Evolutionary conservation across 1,284 basidiomycete genomes (phyloP).

Genomic region (Irpex rosettiformis): DNA sequence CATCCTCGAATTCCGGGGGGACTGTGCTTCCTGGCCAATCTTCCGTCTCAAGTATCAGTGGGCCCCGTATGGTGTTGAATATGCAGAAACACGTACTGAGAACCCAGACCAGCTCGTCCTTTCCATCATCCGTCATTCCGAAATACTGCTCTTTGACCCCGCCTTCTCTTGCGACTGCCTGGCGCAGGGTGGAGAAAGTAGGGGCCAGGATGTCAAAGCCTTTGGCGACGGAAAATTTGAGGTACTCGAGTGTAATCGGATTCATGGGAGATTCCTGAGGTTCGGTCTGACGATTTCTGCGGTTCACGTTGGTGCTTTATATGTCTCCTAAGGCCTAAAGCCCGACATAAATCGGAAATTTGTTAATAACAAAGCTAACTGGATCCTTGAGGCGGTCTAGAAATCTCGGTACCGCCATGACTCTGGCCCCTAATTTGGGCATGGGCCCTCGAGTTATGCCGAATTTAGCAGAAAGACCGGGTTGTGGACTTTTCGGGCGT

Average conservation of each 20-base stretch:
- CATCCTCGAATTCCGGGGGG: not conserved
- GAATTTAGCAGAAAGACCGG: too few species aligned
- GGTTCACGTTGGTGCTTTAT: not conserved
- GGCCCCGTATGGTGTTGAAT: not conserved
- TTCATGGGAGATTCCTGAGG: too few species aligned
- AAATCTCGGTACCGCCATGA: too few species aligned
- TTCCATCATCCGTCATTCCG: slow-evolving; percentile 11
- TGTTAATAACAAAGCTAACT: too few species aligned
- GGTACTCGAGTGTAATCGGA: slow-evolving; percentile 16
- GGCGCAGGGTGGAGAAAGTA: slow-evolving; percentile 14
- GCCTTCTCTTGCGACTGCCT: slow-evolving; percentile 5
- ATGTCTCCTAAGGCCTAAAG: not conserved
- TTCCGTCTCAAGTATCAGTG: not conserved
- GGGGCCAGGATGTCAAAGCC: slow-evolving; percentile 16
- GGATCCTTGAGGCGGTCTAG: too few species aligned
- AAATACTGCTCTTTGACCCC: slow-evolving; percentile 22
- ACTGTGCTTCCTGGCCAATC: not conserved
- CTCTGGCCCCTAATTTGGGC: too few species aligned
- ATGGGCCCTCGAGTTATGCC: too few species aligned
- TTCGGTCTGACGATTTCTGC: not conserved
- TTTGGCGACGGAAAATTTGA: slow-evolving; percentile 15
- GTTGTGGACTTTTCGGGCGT: too few species aligned
- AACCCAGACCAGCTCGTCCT: slow-evolving; percentile 16
- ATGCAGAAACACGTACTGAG: slow-evolving; percentile 15
- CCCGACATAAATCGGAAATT: too few species aligned